phyloP scores from a whole-genome alignment of 2,329 filamentous ascomycete genomes.

The Phaeosphaeria sp. region DNA sequence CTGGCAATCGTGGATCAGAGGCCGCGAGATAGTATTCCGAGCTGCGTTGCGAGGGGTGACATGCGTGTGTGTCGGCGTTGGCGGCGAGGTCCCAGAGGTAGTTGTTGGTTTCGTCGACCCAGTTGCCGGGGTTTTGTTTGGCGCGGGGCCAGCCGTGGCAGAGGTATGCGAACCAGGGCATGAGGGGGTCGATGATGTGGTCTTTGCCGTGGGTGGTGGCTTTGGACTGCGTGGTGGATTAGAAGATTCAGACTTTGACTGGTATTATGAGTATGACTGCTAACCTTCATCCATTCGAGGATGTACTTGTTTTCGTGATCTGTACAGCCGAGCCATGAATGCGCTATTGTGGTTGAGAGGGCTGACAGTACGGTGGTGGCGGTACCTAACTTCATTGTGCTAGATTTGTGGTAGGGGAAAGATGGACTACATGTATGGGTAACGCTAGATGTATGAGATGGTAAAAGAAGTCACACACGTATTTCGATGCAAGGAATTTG shows the following conservation, averaged over 20 bases:
- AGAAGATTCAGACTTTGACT: background rate
- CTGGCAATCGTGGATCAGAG: background rate
- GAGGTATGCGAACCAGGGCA: slow-evolving; percentile 24
- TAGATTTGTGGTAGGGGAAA: too few species aligned
- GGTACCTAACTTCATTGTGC: background rate
- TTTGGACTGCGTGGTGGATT: background rate
- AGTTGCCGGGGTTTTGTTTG: slow-evolving; percentile 31
- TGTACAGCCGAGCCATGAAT: slow-evolving; percentile 36
- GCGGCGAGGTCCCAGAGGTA: slow-evolving; percentile 20
- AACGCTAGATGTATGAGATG: too few species aligned
- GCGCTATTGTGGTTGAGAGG: slow-evolving; percentile 15
- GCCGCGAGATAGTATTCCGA: slow-evolving; percentile 11
- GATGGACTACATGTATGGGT: too few species aligned
- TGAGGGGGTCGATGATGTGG: slow-evolving; percentile 2
- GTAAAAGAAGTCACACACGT: background rate
- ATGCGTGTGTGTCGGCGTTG: slow-evolving; percentile 19
- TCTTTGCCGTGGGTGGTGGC: background rate
- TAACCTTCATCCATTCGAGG: slow-evolving; percentile 23
- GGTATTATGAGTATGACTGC: slow-evolving; percentile 11
- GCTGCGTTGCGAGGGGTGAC: slow-evolving; percentile 22
- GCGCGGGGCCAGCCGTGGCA: slow-evolving; percentile 31
- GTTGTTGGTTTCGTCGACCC: slow-evolving; percentile 29
- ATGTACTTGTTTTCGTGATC: slow-evolving; percentile 31
- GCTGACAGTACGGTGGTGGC: background rate
- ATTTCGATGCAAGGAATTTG: background rate